A percentile compares a stretch with the other conserved stretches of the same genome.
Conservation (phyloP, 345 rosid genomes). For the Euphorbia peplus region DNA sequence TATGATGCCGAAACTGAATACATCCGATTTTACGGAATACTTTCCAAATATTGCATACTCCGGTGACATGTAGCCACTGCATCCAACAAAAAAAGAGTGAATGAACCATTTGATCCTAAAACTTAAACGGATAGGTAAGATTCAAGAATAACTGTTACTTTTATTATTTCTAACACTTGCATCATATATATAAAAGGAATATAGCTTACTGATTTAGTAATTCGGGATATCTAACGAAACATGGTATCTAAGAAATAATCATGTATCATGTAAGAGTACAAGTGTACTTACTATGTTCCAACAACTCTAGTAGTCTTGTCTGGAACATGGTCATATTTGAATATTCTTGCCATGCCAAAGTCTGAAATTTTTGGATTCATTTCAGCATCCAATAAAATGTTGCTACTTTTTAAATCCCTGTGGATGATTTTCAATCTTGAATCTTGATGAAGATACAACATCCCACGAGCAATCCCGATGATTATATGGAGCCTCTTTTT, state of each 20-base stretch:
- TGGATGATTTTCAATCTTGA: slow-evolving; percentile 69
- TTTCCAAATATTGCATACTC: slow-evolving; percentile 21
- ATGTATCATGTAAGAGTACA: too few species aligned
- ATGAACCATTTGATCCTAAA: too few species aligned
- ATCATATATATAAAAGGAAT: too few species aligned
- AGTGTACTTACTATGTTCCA: slow-evolving; percentile 67
- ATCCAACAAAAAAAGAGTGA: background rate
- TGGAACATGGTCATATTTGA: slow-evolving; percentile 46
- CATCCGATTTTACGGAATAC: slow-evolving; percentile 22
- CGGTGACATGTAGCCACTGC: slow-evolving; percentile 32
- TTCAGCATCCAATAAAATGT: slow-evolving; percentile 44
- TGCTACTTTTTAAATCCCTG: slow-evolving; percentile 65
- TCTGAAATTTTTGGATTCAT: slow-evolving; percentile 64
- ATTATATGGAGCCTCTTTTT: slow-evolving; percentile 45
- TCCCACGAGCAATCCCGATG: slow-evolving; percentile 58
- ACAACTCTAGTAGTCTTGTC: slow-evolving; percentile 53
- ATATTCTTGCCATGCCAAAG: slow-evolving; percentile 60
- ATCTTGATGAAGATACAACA: slow-evolving; percentile 68
- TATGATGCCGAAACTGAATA: slow-evolving; percentile 29
- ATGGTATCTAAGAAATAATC: too few species aligned
- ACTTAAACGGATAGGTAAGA: too few species aligned
- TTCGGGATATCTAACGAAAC: too few species aligned
- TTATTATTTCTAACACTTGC: too few species aligned
- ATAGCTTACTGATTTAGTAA: too few species aligned
- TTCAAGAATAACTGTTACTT: too few species aligned